These are phyloP conservation scores for Artemisia annua DNA, from an alignment of 129 eudicot species.

Conservation along the genomic window DNA sequence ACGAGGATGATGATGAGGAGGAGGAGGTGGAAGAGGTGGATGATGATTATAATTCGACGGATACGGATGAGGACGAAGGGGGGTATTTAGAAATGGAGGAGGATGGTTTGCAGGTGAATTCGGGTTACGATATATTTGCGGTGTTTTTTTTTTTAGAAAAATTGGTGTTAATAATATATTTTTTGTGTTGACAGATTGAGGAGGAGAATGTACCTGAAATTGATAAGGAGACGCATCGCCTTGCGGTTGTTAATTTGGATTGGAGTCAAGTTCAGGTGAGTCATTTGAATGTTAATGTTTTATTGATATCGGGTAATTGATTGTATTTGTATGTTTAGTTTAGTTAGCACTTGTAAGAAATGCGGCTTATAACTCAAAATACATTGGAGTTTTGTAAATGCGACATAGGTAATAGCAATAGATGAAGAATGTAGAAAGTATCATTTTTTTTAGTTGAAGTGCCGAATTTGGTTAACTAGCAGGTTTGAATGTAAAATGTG, in stretches of 20 bases:
- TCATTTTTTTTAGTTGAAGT: no score
- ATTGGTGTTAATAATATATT: not conserved
- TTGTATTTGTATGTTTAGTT: no score
- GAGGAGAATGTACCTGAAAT: slow-evolving; percentile 80
- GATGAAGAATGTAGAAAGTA: no score
- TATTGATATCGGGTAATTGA: not conserved
- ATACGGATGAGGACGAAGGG: slow-evolving; percentile 54
- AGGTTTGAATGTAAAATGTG: no score
- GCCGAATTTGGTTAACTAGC: no score
- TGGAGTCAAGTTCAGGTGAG: slow-evolving; percentile 87
- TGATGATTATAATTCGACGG: slow-evolving; percentile 47
- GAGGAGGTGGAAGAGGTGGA: slow-evolving; percentile 26
- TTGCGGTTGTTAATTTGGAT: slow-evolving; percentile 85
- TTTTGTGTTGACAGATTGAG: slow-evolving; percentile 23
- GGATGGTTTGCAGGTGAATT: slow-evolving; percentile 23
- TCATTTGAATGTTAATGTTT: not conserved
- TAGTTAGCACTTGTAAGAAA: no score
- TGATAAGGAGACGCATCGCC: slow-evolving; percentile 78
- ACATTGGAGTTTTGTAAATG: no score
- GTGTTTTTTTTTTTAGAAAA: not conserved
- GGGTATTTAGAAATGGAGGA: slow-evolving; percentile 53
- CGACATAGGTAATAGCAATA: no score
- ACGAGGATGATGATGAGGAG: slow-evolving; percentile 37
- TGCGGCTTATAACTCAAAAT: no score
- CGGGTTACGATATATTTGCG: not conserved